phyloP scores from a whole-genome alignment of 2,329 filamentous ascomycete genomes.

The Exophiala sp. region DNA sequence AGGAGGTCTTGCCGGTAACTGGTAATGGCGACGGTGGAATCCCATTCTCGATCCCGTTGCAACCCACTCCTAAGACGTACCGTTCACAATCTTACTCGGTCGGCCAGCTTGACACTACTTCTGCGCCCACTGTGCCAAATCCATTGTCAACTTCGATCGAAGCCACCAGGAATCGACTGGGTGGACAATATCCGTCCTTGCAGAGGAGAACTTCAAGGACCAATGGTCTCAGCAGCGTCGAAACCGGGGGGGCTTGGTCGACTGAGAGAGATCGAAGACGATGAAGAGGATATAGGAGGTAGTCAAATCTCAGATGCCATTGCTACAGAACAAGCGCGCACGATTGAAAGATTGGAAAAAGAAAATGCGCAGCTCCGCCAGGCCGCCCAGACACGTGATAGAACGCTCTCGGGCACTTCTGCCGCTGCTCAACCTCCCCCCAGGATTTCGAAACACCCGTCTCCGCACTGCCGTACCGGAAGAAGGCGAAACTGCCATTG shows the following conservation, averaged over 20 bases:
- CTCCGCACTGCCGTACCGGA: conserved; percentile 40
- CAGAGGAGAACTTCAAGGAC: conserved; percentile 71
- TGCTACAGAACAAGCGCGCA: conserved; percentile 38
- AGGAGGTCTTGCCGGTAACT: conserved; percentile 64
- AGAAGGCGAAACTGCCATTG: conserved; percentile 40
- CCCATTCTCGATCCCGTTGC: conserved; percentile 78
- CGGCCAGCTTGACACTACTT: conserved; percentile 63
- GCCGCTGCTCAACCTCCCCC: conserved; percentile 30
- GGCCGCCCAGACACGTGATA: conserved; percentile 39
- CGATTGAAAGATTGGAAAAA: conserved; percentile 43
- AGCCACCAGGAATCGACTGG: conserved; percentile 35
- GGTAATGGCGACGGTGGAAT: conserved; percentile 53
- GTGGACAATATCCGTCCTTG: conserved; percentile 57
- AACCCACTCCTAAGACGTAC: conserved; percentile 86
- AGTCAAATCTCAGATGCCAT: conserved; percentile 36
- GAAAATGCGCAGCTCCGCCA: conserved; percentile 46
- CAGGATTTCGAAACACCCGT: conserved; percentile 35
- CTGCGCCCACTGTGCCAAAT: conserved; percentile 27
- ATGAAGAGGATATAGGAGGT: conserved; percentile 33
- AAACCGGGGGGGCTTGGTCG: conserved; percentile 43
- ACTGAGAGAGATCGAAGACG: conserved; percentile 46
- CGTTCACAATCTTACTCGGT: conserved; percentile 96
- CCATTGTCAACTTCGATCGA: conserved; percentile 33
- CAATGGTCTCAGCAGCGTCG: conserved; percentile 43
- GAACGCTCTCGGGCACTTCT: conserved; percentile 39